Percentiles rank a stretch among this genome's conserved stretches.
phyloP scores from a whole-genome alignment of 768 basidiomycete species.

The Macrocybe gigantea region DNA sequence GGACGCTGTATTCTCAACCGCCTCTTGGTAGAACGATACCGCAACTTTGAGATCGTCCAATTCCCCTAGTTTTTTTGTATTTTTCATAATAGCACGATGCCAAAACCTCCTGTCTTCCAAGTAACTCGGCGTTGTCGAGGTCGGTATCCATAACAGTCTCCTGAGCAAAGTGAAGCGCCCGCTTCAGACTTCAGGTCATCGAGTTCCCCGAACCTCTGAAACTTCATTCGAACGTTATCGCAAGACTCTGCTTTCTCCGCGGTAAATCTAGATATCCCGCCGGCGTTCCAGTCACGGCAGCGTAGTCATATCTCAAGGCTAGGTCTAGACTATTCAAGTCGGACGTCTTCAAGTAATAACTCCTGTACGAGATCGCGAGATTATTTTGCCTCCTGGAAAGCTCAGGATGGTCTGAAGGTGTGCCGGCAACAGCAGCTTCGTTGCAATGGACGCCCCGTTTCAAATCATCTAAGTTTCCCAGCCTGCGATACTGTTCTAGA shows the following conservation, averaged over 20 bases:
- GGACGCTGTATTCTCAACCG: constrained; percentile 5
- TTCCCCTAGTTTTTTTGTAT: constrained; percentile 2
- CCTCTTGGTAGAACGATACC: not conserved
- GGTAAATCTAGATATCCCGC: constrained; percentile 4
- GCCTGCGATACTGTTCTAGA: not conserved
- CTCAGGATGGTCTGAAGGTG: not conserved
- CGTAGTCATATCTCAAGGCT: constrained; percentile 1
- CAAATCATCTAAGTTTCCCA: constrained; percentile 1
- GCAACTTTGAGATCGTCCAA: constrained; percentile 13
- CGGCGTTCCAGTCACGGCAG: not conserved
- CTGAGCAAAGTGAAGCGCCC: too few species aligned
- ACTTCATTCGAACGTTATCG: not conserved
- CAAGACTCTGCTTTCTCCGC: not conserved
- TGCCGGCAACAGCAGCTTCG: not conserved
- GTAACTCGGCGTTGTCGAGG: not conserved
- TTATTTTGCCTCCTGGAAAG: not conserved
- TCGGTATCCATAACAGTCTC: not conserved
- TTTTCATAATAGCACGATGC: constrained; percentile 1
- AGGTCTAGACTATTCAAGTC: constrained; percentile 1
- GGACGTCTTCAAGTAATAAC: not conserved
- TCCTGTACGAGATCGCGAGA: not conserved
- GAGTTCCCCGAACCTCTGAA: too few species aligned
- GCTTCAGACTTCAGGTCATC: too few species aligned
- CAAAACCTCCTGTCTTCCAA: not conserved
- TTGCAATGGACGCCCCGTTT: not conserved